A percentile compares a stretch with the other conserved stretches of the same genome.
Conservation (phyloP, 2,329 filamentous ascomycete genomes). For the Penicillium concentricum region DNA sequence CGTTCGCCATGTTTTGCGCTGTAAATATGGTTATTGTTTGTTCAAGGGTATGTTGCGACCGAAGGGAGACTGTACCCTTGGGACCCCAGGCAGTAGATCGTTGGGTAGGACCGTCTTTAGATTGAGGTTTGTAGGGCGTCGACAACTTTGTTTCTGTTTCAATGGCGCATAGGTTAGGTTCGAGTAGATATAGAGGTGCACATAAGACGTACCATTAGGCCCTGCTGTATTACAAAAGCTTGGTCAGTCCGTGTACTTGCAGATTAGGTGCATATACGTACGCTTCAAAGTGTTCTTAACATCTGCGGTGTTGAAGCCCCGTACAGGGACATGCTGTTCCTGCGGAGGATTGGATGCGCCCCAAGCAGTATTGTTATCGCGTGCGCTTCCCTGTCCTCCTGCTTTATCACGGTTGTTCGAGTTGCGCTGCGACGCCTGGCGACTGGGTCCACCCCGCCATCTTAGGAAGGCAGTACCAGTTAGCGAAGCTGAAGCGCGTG, state of each 20-base stretch:
- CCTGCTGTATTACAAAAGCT: constrained; percentile 18
- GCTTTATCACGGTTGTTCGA: constrained; percentile 30
- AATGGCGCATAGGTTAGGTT: constrained; percentile 9
- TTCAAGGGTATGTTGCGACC: constrained; percentile 9
- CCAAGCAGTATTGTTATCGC: constrained; percentile 35
- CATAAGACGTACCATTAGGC: constrained; percentile 28
- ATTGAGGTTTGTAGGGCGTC: constrained; percentile 39
- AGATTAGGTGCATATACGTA: constrained; percentile 16
- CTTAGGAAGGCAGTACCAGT: constrained; percentile 22
- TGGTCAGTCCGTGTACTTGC: constrained; percentile 5
- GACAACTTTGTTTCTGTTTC: constrained; percentile 34
- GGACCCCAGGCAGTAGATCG: constrained; percentile 44
- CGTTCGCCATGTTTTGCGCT: constrained; percentile 51
- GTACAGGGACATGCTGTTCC: constrained; percentile 45
- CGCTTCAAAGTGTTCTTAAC: constrained; percentile 43
- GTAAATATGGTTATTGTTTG: constrained; percentile 1
- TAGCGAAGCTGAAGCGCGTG: constrained; percentile 8
- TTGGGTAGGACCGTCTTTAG: constrained; percentile 37
- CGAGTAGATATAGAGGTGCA: not conserved
- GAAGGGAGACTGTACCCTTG: constrained; percentile 39
- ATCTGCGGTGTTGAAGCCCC: constrained; percentile 46
- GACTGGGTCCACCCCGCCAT: constrained; percentile 43
- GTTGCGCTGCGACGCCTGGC: constrained; percentile 39
- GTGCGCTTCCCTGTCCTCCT: constrained; percentile 32
- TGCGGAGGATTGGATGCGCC: constrained; percentile 26